A percentile compares a stretch with the other conserved stretches of the same genome.
phyloP scores from a whole-genome alignment of 2,329 filamentous ascomycete species.

The Clarireedia hainanense region DNA sequence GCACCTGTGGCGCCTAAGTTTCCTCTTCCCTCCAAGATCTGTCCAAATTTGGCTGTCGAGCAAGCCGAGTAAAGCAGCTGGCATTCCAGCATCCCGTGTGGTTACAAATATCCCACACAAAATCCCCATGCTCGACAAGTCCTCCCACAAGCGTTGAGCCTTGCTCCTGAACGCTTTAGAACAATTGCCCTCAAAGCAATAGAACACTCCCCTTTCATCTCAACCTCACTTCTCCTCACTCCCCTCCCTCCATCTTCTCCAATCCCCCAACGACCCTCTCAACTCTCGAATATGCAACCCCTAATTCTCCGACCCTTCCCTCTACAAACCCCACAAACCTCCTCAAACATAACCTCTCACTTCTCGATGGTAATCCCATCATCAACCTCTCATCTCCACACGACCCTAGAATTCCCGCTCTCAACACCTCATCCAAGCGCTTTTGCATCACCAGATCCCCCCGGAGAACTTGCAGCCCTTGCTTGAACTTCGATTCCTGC shows the following conservation, averaged over 20 bases:
- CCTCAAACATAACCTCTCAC: conserved; percentile 4
- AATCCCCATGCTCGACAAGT: no score
- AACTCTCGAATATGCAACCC: background rate
- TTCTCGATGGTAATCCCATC: conserved; percentile 5
- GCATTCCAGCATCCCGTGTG: no score
- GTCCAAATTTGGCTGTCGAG: no score
- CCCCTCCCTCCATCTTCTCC: background rate
- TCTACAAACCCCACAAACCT: conserved; percentile 8
- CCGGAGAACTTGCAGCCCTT: background rate
- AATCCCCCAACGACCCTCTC: conserved; percentile 1
- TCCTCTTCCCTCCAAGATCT: no score
- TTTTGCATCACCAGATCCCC: conserved; percentile 5
- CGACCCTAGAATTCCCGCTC: conserved; percentile 2
- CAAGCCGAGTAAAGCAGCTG: no score
- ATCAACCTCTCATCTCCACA: conserved; percentile 6
- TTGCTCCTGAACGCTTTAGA: no score
- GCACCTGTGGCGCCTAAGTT: no score
- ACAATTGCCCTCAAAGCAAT: background rate
- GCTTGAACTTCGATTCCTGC: background rate
- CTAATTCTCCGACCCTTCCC: conserved; percentile 3
- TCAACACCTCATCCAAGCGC: conserved; percentile 3
- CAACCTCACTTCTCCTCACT: background rate
- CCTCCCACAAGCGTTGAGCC: no score
- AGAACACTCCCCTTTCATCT: background rate
- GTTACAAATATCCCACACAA: no score